phyloP scores from a whole-genome alignment of 208 protist species.

The Leishmania mexicana region DNA sequence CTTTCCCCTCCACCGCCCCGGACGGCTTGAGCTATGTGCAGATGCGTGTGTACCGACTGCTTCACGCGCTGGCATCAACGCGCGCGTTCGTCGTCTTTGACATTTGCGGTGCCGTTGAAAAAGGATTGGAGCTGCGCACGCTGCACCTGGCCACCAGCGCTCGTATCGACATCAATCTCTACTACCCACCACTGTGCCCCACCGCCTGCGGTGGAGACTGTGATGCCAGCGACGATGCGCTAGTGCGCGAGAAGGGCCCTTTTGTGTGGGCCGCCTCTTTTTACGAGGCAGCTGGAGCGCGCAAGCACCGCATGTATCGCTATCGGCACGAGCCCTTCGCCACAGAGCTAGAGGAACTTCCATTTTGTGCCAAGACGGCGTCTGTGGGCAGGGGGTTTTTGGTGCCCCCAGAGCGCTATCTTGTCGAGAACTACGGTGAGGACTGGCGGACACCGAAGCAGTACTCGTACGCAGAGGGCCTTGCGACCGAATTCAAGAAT shows the following conservation, averaged over 20 bases:
- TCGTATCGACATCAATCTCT: constrained; percentile 85
- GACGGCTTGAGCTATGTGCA: constrained; percentile 12
- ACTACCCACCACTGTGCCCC: constrained; percentile 59
- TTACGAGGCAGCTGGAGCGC: constrained; percentile 59
- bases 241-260: constrained; percentile 33
- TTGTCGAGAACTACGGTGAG: constrained; percentile 83
- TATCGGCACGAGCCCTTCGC: constrained; percentile 70
- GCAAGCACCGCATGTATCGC: constrained; percentile 84
- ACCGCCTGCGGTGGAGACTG: neutral
- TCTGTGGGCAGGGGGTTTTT: constrained; percentile 33
- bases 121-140: constrained; percentile 81
- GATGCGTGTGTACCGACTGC: constrained; percentile 32
- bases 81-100: constrained; percentile 69
- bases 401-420: constrained; percentile 62
- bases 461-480: constrained; percentile 79
- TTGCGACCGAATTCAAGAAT: constrained; percentile 81
- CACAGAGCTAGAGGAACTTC: constrained; percentile 21
- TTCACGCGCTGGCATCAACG: constrained; percentile 30
- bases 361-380: constrained; percentile 49
- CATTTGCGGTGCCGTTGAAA: constrained; percentile 66
- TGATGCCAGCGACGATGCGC: constrained; percentile 16
- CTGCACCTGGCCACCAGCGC: constrained; percentile 63
- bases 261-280: constrained; percentile 87
- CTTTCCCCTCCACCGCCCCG: neutral
- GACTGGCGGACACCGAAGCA: constrained; percentile 76